These are phyloP conservation scores for Rugosomyces carneus DNA, from an alignment of 1,284 basidiomycete species.

Conservation along the genomic window DNA sequence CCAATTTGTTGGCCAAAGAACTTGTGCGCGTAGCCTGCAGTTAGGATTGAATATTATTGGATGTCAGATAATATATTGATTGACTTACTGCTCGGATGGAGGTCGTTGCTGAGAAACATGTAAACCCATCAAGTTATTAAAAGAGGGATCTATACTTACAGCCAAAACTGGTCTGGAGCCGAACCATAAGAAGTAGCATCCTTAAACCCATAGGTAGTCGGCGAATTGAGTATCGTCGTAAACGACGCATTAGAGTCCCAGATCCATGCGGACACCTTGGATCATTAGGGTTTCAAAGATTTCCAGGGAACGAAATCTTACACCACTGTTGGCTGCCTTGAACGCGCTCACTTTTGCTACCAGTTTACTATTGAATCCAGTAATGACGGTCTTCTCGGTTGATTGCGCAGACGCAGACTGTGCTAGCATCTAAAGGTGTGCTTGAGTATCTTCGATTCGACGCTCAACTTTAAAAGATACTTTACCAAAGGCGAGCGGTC, in stretches of 20 bases:
- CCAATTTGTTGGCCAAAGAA: constrained; percentile 34
- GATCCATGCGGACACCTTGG: constrained; percentile 41
- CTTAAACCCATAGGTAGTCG: constrained; percentile 45
- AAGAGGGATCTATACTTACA: constrained; percentile 28
- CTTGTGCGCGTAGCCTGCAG: constrained; percentile 30
- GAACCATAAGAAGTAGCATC: constrained; percentile 45
- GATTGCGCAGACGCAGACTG: constrained; percentile 36
- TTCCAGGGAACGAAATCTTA: constrained; percentile 19
- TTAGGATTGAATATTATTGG: constrained; percentile 4
- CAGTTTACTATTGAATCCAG: constrained; percentile 45
- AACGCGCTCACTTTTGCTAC: constrained; percentile 33
- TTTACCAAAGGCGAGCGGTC: constrained; percentile 46
- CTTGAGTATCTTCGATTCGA: not conserved
- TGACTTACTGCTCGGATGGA: constrained; percentile 40
- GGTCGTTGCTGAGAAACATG: constrained; percentile 33
- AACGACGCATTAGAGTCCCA: constrained; percentile 52
- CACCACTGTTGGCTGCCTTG: constrained; percentile 37
- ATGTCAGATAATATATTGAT: not conserved
- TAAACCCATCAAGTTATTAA: no score
- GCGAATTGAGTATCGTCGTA: constrained; percentile 41
- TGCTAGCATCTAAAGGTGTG: constrained; percentile 38
- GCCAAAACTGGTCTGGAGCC: constrained; percentile 47
- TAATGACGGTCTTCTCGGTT: constrained; percentile 41
- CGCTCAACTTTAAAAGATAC: not conserved
- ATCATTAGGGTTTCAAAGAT: not conserved